Conservation (phyloP, 2,329 filamentous ascomycete genomes). For the Aspergillus latus region DNA sequence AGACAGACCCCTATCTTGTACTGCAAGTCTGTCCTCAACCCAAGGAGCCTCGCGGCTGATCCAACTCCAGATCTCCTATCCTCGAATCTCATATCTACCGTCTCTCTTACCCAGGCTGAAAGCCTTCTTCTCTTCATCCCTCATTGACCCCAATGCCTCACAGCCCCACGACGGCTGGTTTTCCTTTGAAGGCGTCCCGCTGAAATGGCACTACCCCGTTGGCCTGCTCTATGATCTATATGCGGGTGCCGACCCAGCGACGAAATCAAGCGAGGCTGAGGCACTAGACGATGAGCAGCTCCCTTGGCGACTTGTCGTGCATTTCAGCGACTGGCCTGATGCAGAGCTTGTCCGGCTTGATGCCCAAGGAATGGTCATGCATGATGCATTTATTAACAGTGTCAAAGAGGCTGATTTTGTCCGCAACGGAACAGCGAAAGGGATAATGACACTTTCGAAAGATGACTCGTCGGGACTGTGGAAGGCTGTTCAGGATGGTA, state of each 20-base stretch:
- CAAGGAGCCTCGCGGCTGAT: not conserved
- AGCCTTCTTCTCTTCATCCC: conserved; percentile 58
- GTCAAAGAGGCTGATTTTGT: conserved; percentile 84
- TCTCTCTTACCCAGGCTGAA: conserved; percentile 63
- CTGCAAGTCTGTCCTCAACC: not conserved
- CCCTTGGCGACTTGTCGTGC: conserved; percentile 64
- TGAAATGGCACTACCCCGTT: conserved; percentile 72
- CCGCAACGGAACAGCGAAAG: conserved; percentile 81
- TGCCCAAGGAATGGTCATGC: conserved; percentile 54
- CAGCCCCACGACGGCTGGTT: conserved; percentile 60
- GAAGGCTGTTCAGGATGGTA: conserved; percentile 73
- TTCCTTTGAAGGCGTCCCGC: conserved; percentile 64
- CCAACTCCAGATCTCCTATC: conserved; percentile 54
- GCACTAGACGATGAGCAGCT: conserved; percentile 33
- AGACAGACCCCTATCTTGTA: conserved; percentile 62
- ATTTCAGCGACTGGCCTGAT: conserved; percentile 59
- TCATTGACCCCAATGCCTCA: conserved; percentile 59
- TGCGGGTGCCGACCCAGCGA: conserved; percentile 53
- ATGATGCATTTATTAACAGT: conserved; percentile 67
- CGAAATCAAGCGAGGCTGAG: conserved; percentile 27
- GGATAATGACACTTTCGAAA: conserved; percentile 85
- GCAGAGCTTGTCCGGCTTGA: conserved; percentile 61
- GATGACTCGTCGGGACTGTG: conserved; percentile 80
- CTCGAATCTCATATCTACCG: conserved; percentile 68
- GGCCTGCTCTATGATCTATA: conserved; percentile 71